A percentile compares a stretch with the other conserved stretches of the same genome.
These are phyloP conservation scores for Populus hybrid DNA, from an alignment of 441 rosid genomes.

Conservation along the genomic window DNA sequence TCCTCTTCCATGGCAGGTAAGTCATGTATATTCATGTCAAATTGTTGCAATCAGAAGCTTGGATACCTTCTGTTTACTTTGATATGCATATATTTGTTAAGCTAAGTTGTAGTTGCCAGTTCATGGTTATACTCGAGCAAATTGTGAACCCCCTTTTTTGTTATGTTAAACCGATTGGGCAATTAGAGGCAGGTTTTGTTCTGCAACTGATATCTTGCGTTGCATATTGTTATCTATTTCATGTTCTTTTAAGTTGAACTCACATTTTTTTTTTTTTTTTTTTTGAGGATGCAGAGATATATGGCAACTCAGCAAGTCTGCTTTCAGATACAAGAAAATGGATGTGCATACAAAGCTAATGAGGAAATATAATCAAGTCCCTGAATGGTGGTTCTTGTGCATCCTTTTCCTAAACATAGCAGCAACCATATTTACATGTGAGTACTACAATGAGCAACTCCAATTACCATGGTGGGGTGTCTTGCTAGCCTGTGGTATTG, in stretches of 20 bases:
- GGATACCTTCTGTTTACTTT: background rate
- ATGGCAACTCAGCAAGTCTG: constrained; percentile 70
- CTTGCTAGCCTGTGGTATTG: constrained; percentile 69
- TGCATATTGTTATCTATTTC: background rate
- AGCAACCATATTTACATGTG: constrained; percentile 63
- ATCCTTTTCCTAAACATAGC: constrained; percentile 57
- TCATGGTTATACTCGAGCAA: background rate
- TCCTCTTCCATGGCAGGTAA: constrained; percentile 83
- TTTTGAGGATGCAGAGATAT: constrained; percentile 50
- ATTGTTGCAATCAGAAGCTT: background rate
- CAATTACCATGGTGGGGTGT: constrained; percentile 98
- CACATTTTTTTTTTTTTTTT: background rate
- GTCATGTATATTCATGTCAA: background rate
- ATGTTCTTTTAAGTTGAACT: background rate
- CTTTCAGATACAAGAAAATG: constrained; percentile 56
- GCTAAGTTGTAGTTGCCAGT: background rate
- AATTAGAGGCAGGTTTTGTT: background rate
- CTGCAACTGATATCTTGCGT: background rate
- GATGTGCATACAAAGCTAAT: constrained; percentile 76
- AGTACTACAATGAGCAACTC: constrained; percentile 74
- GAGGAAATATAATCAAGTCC: constrained; percentile 71
- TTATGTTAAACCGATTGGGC: too few relatives aligned
- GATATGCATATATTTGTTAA: background rate
- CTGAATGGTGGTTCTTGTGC: constrained; percentile 87
- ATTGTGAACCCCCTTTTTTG: background rate